phyloP scores from a whole-genome alignment of 2,329 filamentous ascomycete genomes.

The Ceratocystis alfenasii region DNA sequence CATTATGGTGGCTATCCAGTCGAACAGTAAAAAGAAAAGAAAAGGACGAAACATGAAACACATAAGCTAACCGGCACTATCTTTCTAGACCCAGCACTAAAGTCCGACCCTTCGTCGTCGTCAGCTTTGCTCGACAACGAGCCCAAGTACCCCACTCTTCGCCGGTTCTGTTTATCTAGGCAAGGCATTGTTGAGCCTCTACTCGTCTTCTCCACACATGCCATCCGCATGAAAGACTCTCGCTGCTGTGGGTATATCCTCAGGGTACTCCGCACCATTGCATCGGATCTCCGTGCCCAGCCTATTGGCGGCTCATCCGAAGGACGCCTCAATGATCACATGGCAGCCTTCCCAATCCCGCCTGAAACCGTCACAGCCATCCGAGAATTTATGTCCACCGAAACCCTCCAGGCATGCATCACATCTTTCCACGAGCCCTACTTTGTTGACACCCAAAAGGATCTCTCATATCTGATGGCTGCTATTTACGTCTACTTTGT shows the following conservation, averaged over 20 bases:
- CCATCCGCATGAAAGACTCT: slow-evolving; percentile 78
- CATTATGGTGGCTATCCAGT: not conserved
- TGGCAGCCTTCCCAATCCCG: slow-evolving; percentile 34
- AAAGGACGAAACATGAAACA: not conserved
- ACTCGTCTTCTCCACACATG: slow-evolving; percentile 82
- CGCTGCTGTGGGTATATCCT: slow-evolving; percentile 78
- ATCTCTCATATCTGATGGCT: slow-evolving; percentile 78
- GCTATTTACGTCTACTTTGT: slow-evolving; percentile 70
- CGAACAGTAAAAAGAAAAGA: too few relatives aligned
- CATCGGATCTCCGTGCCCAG: slow-evolving; percentile 55
- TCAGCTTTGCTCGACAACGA: slow-evolving; percentile 10
- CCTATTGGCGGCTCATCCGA: not conserved
- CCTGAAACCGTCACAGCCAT: slow-evolving; percentile 51
- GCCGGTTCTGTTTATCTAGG: slow-evolving; percentile 70
- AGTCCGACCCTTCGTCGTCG: not conserved
- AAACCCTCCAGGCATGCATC: slow-evolving; percentile 82
- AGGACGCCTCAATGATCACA: slow-evolving; percentile 29
- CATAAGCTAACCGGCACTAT: not conserved
- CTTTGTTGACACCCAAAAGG: slow-evolving; percentile 91
- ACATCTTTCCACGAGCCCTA: slow-evolving; percentile 88
- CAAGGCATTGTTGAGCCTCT: slow-evolving; percentile 73
- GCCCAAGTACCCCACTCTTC: slow-evolving; percentile 44
- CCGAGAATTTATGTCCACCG: slow-evolving; percentile 77
- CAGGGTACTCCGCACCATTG: slow-evolving; percentile 71
- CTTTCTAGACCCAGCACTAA: slow-evolving; percentile 15